Base-by-base conservation (phyloP, 139 green algal genomes). In the Cymbomonas tetramitiformis region DNA sequence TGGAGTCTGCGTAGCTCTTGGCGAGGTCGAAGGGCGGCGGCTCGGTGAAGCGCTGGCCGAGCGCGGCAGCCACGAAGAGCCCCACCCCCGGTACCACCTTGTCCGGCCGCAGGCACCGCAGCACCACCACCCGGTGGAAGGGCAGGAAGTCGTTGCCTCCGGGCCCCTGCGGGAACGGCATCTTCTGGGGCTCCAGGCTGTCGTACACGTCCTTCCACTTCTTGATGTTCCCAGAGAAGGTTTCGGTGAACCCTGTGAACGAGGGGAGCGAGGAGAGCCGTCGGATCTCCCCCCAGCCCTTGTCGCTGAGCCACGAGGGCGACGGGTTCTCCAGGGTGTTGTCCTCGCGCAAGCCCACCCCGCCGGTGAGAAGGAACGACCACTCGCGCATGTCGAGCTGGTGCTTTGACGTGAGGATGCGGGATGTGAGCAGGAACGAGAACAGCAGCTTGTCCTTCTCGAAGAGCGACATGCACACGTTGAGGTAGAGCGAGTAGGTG, bases 361-460 rank as follows among this genome's bases (percentile, higher is more conserved):
- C 56, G 28, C 61, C 59, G 23, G 81, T 88, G 56, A 89, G 66
- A 32, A 92, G 60, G 75, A 92, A 87, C 40, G 64, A 68, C 71
- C 70, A 86, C 56, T 88, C 79, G 1, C 78, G 71, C 4, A 31
- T 18, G 38, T 80, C 67, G 8, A 92, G 57, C 31, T 69, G 38
- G 15, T 75, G 75, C 51, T 71, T 58, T 26, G 60, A 62, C 9
- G 6, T 15, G 50, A 75, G 49, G 55, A 75, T 65, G 26, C 62
- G 46, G 18, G 26, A 38, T 26, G 8, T 30, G 10, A 75, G 49
- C 38, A 75, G 31, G 48, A 75, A 75, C 4, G 61, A 32, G 38
- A 75, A 75, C 4, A 75, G 34, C 18, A 75, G 67, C 49, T 75
- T 75, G 61, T 75, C 61, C 55, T 75, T 75, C 60, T 70, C 67